These are phyloP conservation scores for Ustilago crameri DNA, from an alignment of 1,284 basidiomycete species.

Conservation along the genomic window DNA sequence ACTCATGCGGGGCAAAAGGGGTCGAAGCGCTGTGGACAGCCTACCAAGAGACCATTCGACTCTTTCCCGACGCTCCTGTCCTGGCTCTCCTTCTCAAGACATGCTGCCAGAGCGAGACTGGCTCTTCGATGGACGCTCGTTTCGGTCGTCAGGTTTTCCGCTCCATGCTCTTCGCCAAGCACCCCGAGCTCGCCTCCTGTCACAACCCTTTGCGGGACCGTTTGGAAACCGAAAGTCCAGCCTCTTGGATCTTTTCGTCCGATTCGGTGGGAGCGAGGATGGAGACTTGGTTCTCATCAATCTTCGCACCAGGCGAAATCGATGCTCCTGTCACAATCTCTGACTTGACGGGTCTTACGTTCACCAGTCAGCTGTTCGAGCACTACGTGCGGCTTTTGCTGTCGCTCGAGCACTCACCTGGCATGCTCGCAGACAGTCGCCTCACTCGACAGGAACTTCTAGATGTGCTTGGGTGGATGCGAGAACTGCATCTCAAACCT, in stretches of 20 bases:
- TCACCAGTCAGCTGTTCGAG: conserved; percentile 36
- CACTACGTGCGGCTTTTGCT: conserved; percentile 37
- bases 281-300: conserved; percentile 38
- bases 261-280: conserved; percentile 19
- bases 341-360: conserved; percentile 15
- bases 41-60: conserved; percentile 27
- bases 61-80: conserved; percentile 37
- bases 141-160: conserved; percentile 31
- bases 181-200: conserved; percentile 23
- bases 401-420: conserved; percentile 29
- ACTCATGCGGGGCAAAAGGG: conserved; percentile 17
- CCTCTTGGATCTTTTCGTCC: conserved; percentile 35
- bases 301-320: conserved; percentile 9
- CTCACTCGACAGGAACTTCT: conserved; percentile 18
- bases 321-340: background rate
- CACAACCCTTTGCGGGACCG: conserved; percentile 16
- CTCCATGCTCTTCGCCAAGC: conserved; percentile 30
- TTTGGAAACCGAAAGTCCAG: conserved; percentile 13
- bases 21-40: conserved; percentile 29
- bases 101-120: conserved; percentile 6
- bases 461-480: conserved; percentile 40
- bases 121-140: conserved; percentile 8
- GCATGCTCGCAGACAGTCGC: background rate
- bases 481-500: conserved; percentile 21
- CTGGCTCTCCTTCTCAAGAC: conserved; percentile 38